Evolutionary conservation across 306 rosid genomes (phyloP), one percentile per base, ranked within the genome.

Genomic region (Fragaria vesca): DNA sequence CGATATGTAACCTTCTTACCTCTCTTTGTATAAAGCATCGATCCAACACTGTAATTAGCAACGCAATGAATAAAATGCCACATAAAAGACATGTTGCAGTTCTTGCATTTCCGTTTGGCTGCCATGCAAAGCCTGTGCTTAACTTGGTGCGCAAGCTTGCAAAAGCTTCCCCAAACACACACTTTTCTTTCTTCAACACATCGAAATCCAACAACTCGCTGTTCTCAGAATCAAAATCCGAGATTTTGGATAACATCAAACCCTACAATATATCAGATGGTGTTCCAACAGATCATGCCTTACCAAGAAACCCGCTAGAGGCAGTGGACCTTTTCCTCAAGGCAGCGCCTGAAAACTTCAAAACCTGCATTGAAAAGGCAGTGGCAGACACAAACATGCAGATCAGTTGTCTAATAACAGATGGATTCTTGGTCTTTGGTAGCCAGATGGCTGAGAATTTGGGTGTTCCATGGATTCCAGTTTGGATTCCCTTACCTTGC

Each of bases 391-490:
- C 74, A 15, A 82, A 26, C 6, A 30, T 1, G 26, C 11, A 10
- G n/a, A 74, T 86, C 32, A 75, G 75, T 1, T 86, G 89, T 65
- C 71, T 89, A 3, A 4, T 58, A 7, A 42, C 69, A 57, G 69
- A 74, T 24, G 77, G 26, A 58, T 74, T 74, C 77, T 42, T 74
- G 68, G 69, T 42, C 42, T 42, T 74, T 24, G 77, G 40, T 13
- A 21, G 42, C 46, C 66, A 61, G 80, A 18, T 85, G 9, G 86
- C 89, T 34, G 83, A 85, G 5, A 9, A 55, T 12, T 66, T 85
- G 0, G 16, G 66, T 12, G 88, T 88, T 40, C 91, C 91, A 2
- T 90, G 92, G 91, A 24, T 90, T 45, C 62, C 85, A 0, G n/a
- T 83, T 66, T 90, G 89, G 94, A 0, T 40, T 4, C 60, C 84